phyloP scores from a whole-genome alignment of 345 rosid genomes.

The Nephelium lappaceum region DNA sequence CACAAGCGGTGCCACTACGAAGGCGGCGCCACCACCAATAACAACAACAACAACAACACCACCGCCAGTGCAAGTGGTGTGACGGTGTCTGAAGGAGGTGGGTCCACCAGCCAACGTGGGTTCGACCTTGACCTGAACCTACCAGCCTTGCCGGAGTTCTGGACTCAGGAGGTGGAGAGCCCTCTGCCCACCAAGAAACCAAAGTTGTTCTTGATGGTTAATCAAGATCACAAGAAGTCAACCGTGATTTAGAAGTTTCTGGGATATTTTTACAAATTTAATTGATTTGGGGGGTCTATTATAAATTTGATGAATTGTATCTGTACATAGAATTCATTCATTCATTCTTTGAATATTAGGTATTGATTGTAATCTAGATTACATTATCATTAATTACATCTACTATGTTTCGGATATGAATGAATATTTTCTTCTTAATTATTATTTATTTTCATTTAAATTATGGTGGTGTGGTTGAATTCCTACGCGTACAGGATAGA shows the following conservation, averaged over 20 bases:
- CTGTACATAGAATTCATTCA: conserved; percentile 40
- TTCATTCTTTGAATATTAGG: conserved; percentile 14
- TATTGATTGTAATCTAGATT: neutral
- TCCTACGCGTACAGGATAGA: too few relatives aligned
- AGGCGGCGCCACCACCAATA: conserved; percentile 43
- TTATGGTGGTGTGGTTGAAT: neutral
- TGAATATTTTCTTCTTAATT: neutral
- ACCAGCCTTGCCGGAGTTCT: conserved; percentile 75
- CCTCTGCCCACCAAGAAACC: conserved; percentile 75
- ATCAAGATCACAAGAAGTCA: neutral
- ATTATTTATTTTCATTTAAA: neutral
- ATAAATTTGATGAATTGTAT: conserved; percentile 19
- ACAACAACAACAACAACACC: neutral
- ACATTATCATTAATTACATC: neutral
- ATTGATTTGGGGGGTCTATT: neutral
- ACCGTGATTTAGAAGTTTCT: neutral
- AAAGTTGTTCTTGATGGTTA: conserved; percentile 39
- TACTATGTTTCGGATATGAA: conserved; percentile 3
- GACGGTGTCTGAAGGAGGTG: conserved; percentile 45
- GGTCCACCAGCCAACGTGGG: conserved; percentile 49
- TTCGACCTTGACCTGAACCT: conserved; percentile 88
- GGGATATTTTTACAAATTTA: neutral
- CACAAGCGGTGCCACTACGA: conserved; percentile 98
- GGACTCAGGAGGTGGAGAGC: conserved; percentile 62
- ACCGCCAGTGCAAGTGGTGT: conserved; percentile 40